phyloP scores from a whole-genome alignment of 1,284 basidiomycete species.

The Cryptococcus sp. region DNA sequence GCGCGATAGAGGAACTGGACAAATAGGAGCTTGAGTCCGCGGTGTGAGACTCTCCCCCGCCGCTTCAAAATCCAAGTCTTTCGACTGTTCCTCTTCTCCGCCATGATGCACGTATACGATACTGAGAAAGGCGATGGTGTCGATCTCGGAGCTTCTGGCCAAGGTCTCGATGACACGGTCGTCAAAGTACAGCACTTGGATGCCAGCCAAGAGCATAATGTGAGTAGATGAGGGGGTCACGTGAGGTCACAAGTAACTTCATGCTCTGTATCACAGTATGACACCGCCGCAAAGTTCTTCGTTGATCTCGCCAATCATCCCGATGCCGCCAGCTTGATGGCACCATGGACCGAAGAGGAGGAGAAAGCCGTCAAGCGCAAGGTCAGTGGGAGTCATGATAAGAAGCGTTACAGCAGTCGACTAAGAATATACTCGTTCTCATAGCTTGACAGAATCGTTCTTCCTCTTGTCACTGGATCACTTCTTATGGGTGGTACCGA shows the following conservation, averaged over 20 bases:
- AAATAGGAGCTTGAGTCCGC: too few relatives aligned
- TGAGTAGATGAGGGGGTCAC: neutral
- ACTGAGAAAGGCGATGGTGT: constrained; percentile 10
- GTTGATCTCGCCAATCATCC: constrained; percentile 22
- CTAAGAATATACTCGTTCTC: neutral
- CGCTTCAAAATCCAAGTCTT: neutral
- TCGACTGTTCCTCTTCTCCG: neutral
- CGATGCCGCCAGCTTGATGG: constrained; percentile 25
- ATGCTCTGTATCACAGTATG: constrained; percentile 15
- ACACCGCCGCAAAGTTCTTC: constrained; percentile 27
- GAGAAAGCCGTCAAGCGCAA: constrained; percentile 26
- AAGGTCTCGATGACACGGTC: constrained; percentile 5
- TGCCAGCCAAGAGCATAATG: constrained; percentile 4
- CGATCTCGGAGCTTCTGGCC: neutral
- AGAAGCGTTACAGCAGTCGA: neutral
- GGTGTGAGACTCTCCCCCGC: too few relatives aligned
- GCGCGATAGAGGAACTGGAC: too few relatives aligned
- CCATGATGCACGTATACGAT: constrained; percentile 3
- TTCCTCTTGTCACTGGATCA: constrained; percentile 19
- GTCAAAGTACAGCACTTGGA: constrained; percentile 10
- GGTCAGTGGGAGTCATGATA: constrained; percentile 7
- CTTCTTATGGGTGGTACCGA: constrained; percentile 19
- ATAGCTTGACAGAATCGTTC: constrained; percentile 26
- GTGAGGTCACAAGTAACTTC: neutral
- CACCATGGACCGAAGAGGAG: constrained; percentile 27